Base-by-base conservation (phyloP, 495 filamentous ascomycete species). In the Hypomontagnella submonticulosa region DNA sequence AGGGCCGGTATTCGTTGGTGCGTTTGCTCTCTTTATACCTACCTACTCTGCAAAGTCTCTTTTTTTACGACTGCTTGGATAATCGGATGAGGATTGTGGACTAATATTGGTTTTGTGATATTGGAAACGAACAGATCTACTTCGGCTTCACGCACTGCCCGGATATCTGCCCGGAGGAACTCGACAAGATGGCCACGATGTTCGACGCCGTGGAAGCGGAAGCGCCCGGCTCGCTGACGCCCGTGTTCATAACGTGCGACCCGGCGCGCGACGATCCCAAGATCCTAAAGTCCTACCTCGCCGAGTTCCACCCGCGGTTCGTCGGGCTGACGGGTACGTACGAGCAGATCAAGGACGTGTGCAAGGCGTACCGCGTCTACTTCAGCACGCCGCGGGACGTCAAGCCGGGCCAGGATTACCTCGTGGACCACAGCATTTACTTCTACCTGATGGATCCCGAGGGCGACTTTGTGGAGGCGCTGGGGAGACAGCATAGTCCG, bases 371-470 rank as follows among this genome's bases (percentile, higher is more conserved):
- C 75, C 85, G 95, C 18, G 95, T 99, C 34, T 99, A 99, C 80
- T 99, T 99, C 73, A 93, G 90, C 69, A 99, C 95, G 40, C 95
- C 95, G 65, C 79, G 81, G 63, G 82, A 93, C 60, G 91, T 97
- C 46, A 88, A 94, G 81, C 88, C 92, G 1, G 95, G 92, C 7
- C 91, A 97, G 81, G 95, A 99, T 76, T 99, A 99, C 78, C 76
- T 99, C 63, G 95, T 99, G 37, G 95, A 98, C 78, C 95, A 99
- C 79, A 97, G 92, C 72, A 98, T 99, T 64, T 99, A 99, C 82
- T 99, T 99, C 73, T 99, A 99, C 75, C 78, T 99, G 61, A 99
- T 99, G 95, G 93, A 97, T 77, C 95, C 95, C 41, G 96, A 99
- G 61, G 93, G 93, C 11, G 96, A 98, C 77, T 99, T 99, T 74